Evolutionary conservation across 176 grass and related monocot species (phyloP).

Genomic region (Leersia perrieri): DNA sequence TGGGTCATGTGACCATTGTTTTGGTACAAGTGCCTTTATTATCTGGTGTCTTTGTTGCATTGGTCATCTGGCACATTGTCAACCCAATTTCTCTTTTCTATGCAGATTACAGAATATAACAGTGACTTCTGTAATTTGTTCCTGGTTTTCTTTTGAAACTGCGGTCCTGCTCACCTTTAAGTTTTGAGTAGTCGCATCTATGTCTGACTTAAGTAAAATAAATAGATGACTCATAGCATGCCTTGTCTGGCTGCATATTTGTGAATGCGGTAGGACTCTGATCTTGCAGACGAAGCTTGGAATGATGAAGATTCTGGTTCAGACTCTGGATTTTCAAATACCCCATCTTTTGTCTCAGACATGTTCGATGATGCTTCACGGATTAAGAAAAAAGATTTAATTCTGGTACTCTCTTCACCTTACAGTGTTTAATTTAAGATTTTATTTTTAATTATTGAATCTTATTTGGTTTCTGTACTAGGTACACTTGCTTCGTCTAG

Average conservation of each 20-base stretch:
- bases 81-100: not conserved
- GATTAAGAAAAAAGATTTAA: conserved; percentile 80
- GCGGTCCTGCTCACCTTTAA: conserved; percentile 10
- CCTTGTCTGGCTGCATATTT: conserved; percentile 27
- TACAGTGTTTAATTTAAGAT: conserved; percentile 3
- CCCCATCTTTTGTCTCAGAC: conserved; percentile 55
- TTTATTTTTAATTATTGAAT: conserved; percentile 31
- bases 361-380: conserved; percentile 48
- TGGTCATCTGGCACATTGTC: not conserved
- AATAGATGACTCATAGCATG: not conserved
- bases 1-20: conserved; percentile 18
- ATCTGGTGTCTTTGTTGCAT: not conserved
- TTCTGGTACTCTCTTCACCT: conserved; percentile 58
- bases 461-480: conserved; percentile 42
- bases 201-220: conserved; percentile 23
- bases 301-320: conserved; percentile 43
- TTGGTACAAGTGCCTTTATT: not conserved
- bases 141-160: not conserved
- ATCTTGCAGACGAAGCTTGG: conserved; percentile 31
- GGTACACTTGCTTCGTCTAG: conserved; percentile 82
- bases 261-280: conserved; percentile 41
- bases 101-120: not conserved
- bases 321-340: conserved; percentile 42
- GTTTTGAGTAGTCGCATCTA: conserved; percentile 19
- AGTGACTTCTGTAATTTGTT: not conserved